Percentiles rank a stretch among this genome's conserved stretches.
These are phyloP conservation scores for Chernovozyma aurita DNA, from an alignment of 1,139 yeast genomes.

Conservation along the genomic window DNA sequence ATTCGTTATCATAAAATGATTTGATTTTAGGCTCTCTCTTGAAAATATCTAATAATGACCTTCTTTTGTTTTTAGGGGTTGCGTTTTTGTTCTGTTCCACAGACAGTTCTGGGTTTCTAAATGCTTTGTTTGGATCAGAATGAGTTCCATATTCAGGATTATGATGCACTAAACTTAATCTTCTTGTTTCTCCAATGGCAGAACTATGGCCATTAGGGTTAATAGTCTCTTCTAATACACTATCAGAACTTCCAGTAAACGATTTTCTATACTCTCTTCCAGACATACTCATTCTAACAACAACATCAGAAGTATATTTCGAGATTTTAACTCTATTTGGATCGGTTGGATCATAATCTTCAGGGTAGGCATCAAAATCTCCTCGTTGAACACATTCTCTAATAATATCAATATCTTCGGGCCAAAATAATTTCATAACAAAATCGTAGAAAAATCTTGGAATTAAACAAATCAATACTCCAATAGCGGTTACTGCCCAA, in stretches of 20 bases:
- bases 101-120: constrained; percentile 1
- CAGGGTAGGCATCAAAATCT: constrained; percentile 54
- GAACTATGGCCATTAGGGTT: background rate
- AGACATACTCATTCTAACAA: constrained; percentile 18
- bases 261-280: constrained; percentile 6
- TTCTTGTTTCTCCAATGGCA: background rate
- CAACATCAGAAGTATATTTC: constrained; percentile 19
- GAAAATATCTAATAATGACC: constrained; percentile 23
- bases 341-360: constrained; percentile 64
- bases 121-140: background rate
- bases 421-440: constrained; percentile 56
- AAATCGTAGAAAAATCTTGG: constrained; percentile 75
- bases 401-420: constrained; percentile 79
- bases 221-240: constrained; percentile 12
- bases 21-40: constrained; percentile 22
- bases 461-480: constrained; percentile 64
- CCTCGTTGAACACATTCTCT: constrained; percentile 70
- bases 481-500: constrained; percentile 81
- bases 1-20: constrained; percentile 26
- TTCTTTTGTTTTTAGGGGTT: constrained; percentile 11
- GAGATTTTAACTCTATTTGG: constrained; percentile 38
- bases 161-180: constrained; percentile 10
- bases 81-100: constrained; percentile 3
- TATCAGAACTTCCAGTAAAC: constrained; percentile 10
- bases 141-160: constrained; percentile 2